Percentiles rank a stretch among this genome's conserved stretches.
These are phyloP conservation scores for Candida cerambycidarum DNA, from an alignment of 805 yeast genomes.

Conservation along the genomic window DNA sequence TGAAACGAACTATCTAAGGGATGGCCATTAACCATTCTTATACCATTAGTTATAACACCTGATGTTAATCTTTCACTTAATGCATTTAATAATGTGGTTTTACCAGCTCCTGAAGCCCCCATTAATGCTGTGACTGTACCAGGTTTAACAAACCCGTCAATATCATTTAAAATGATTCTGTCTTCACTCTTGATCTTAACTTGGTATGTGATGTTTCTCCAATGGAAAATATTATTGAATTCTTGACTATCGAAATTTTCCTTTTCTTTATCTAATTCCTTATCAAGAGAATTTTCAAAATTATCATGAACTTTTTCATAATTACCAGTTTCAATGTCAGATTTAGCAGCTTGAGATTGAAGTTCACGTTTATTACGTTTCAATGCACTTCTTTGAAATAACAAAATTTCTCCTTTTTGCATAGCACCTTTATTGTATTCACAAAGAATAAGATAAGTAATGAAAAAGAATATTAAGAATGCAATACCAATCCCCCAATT, in stretches of 20 bases:
- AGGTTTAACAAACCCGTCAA: conserved; percentile 72
- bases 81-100: conserved; percentile 72
- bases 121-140: conserved; percentile 78
- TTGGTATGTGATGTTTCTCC: conserved; percentile 39
- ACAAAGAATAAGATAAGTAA: conserved; percentile 32
- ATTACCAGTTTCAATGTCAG: conserved; percentile 21
- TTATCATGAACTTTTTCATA: conserved; percentile 24
- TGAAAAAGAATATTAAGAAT: conserved; percentile 45
- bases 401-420: conserved; percentile 44
- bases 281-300: conserved; percentile 7
- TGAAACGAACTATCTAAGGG: conserved; percentile 66
- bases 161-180: conserved; percentile 40
- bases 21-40: conserved; percentile 61
- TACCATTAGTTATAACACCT: conserved; percentile 74
- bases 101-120: conserved; percentile 91
- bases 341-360: conserved; percentile 12
- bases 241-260: conserved; percentile 8
- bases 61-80: conserved; percentile 69
- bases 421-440: conserved; percentile 43
- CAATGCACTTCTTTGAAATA: conserved; percentile 28
- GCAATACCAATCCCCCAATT: conserved; percentile 68
- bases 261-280: background rate
- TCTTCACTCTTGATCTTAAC: conserved; percentile 40
- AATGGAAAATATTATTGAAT: conserved; percentile 30
- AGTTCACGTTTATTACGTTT: conserved; percentile 27